Percentiles rank a stretch among this genome's conserved stretches.
phyloP scores from a whole-genome alignment of 2,329 filamentous ascomycete species.

The Grosmannia huntii region DNA sequence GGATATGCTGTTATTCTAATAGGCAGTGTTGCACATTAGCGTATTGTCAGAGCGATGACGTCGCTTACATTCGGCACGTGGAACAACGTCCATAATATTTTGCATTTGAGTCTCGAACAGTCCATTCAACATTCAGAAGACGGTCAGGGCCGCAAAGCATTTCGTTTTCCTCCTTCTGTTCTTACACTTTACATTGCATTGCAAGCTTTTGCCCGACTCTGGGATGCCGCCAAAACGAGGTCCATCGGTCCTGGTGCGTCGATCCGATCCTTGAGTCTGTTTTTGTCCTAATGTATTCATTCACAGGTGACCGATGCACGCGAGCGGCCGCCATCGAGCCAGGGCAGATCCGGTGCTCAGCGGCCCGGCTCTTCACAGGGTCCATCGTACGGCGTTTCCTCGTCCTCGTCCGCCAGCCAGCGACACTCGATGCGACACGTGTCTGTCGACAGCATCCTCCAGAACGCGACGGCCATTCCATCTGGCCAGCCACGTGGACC shows the following conservation, averaged over 20 bases:
- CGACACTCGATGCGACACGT: conserved; percentile 58
- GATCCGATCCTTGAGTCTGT: no score
- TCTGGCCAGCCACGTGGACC: conserved; percentile 79
- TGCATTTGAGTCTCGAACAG: neutral
- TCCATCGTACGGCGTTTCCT: conserved; percentile 5
- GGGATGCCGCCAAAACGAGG: conserved; percentile 32
- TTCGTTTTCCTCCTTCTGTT: no score
- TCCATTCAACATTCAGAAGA: neutral
- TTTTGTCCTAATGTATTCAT: neutral
- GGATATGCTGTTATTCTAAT: neutral
- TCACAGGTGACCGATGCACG: conserved; percentile 43
- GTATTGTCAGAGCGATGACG: conserved; percentile 3
- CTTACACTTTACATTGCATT: no score
- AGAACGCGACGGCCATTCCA: conserved; percentile 87
- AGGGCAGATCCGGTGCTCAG: conserved; percentile 10
- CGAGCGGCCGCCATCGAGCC: conserved; percentile 26
- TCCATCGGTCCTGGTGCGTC: conserved; percentile 46
- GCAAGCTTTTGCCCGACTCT: no score
- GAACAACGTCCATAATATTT: neutral
- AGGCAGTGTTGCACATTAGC: no score
- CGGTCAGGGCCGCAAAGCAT: no score
- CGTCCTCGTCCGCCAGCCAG: conserved; percentile 11
- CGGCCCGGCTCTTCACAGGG: conserved; percentile 9
- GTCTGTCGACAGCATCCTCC: conserved; percentile 86
- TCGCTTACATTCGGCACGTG: conserved; percentile 6